A percentile compares a stretch with the other conserved stretches of the same genome.
phyloP scores from a whole-genome alignment of 2,329 filamentous ascomycete species.

The Rhinocladiella mackenziei region DNA sequence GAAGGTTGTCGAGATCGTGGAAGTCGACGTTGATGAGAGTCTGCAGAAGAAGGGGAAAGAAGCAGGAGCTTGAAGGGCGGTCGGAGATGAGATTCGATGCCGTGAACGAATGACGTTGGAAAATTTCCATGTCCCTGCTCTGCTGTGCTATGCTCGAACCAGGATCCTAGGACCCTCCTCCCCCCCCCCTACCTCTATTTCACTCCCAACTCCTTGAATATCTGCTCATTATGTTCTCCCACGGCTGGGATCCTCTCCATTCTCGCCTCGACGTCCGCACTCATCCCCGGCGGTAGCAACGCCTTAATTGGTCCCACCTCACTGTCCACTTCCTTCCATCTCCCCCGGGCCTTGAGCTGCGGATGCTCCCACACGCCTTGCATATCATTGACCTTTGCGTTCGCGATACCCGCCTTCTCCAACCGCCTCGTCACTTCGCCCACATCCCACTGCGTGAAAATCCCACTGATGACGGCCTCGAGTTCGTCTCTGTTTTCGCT shows the following conservation, averaged over 20 bases:
- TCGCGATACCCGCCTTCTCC: constrained; percentile 51
- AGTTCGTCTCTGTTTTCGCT: constrained; percentile 47
- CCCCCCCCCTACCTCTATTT: too few relatives aligned
- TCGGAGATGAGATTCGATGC: background rate
- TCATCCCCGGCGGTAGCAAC: constrained; percentile 47
- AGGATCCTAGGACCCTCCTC: too few relatives aligned
- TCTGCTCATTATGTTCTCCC: constrained; percentile 50
- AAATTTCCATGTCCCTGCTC: too few relatives aligned
- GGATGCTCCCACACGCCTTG: constrained; percentile 52
- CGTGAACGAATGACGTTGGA: background rate
- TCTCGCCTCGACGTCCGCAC: constrained; percentile 29
- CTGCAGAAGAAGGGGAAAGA: constrained; percentile 19
- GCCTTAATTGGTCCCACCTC: constrained; percentile 29
- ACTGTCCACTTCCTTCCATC: constrained; percentile 51
- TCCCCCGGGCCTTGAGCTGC: constrained; percentile 47
- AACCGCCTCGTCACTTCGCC: constrained; percentile 43
- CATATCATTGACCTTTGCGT: constrained; percentile 55
- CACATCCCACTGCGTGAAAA: constrained; percentile 40
- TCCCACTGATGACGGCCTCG: constrained; percentile 43
- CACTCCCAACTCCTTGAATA: constrained; percentile 42
- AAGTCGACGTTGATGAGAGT: constrained; percentile 26
- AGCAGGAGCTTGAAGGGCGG: background rate
- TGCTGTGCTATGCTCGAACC: too few relatives aligned
- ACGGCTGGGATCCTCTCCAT: constrained; percentile 48
- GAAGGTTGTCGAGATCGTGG: constrained; percentile 22